These are phyloP conservation scores for Lipomyces yamadae DNA, from an alignment of 805 yeast genomes.

Conservation along the genomic window DNA sequence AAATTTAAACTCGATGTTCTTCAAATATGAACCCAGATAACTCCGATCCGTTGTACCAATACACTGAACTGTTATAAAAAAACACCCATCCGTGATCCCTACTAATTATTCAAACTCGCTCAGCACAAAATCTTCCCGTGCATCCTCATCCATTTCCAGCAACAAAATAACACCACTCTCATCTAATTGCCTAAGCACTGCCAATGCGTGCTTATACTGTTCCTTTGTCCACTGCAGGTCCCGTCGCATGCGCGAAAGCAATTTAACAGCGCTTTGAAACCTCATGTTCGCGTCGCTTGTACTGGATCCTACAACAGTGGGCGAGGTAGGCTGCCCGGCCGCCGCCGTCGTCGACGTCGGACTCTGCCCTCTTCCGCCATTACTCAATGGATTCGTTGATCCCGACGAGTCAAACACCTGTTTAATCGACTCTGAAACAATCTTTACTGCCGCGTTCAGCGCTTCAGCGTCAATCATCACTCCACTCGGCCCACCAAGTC, in stretches of 20 bases:
- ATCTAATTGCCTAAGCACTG: slow-evolving; percentile 18
- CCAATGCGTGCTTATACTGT: slow-evolving; percentile 24
- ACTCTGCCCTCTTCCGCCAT: background rate
- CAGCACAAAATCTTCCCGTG: slow-evolving; percentile 29
- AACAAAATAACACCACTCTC: slow-evolving; percentile 25
- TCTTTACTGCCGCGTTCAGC: slow-evolving; percentile 14
- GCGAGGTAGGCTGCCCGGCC: background rate
- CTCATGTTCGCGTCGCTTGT: slow-evolving; percentile 12
- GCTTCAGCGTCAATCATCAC: slow-evolving; percentile 18
- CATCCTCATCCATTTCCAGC: slow-evolving; percentile 34
- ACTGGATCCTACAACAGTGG: background rate
- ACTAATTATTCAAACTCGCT: background rate
- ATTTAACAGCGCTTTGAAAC: slow-evolving; percentile 15
- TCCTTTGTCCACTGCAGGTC: slow-evolving; percentile 22
- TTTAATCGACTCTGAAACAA: slow-evolving; percentile 18
- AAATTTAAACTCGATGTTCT: background rate
- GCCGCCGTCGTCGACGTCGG: background rate
- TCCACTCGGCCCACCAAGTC: background rate
- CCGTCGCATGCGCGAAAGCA: slow-evolving; percentile 29
- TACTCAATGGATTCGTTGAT: background rate
- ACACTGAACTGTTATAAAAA: background rate
- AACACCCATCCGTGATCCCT: background rate
- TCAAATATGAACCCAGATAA: background rate
- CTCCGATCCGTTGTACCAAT: background rate
- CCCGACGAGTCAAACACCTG: slow-evolving; percentile 16